Conservation (phyloP, 345 rosid species). For the Citrus trifoliata region DNA sequence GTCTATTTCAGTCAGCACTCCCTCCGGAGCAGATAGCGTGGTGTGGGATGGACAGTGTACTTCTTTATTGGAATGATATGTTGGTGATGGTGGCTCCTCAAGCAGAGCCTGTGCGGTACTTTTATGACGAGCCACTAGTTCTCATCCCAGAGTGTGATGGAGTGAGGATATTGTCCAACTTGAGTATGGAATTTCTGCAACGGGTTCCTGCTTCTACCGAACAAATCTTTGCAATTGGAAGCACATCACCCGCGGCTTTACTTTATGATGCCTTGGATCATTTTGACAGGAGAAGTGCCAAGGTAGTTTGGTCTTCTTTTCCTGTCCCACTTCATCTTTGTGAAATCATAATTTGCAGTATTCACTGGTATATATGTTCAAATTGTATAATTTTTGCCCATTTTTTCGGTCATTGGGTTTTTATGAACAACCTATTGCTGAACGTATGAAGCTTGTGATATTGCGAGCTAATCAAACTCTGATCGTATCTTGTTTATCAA, state of each 20-base stretch:
- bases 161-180: slow-evolving; percentile 86
- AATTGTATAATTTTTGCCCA: not conserved
- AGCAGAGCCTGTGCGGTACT: slow-evolving; percentile 75
- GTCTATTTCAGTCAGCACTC: slow-evolving; percentile 68
- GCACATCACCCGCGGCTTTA: slow-evolving; percentile 93
- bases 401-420: not conserved
- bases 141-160: slow-evolving; percentile 97
- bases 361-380: not conserved
- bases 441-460: not conserved
- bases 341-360: not conserved
- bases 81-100: slow-evolving; percentile 92
- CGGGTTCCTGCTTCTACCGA: slow-evolving; percentile 96
- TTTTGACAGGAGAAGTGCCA: slow-evolving; percentile 92
- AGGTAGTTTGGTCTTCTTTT: slow-evolving; percentile 39
- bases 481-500: not conserved
- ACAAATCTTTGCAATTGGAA: slow-evolving; percentile 91
- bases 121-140: slow-evolving; percentile 82
- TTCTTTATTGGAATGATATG: slow-evolving; percentile 92
- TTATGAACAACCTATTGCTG: not conserved
- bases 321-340: not conserved
- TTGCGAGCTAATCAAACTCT: not conserved
- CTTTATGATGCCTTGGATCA: slow-evolving; percentile 95
- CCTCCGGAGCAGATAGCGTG: slow-evolving; percentile 97
- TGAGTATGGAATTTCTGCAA: slow-evolving; percentile 88
- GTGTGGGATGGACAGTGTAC: slow-evolving; percentile 95